Conservation (phyloP, 441 rosid species). For the Theobroma grandiflorum region DNA sequence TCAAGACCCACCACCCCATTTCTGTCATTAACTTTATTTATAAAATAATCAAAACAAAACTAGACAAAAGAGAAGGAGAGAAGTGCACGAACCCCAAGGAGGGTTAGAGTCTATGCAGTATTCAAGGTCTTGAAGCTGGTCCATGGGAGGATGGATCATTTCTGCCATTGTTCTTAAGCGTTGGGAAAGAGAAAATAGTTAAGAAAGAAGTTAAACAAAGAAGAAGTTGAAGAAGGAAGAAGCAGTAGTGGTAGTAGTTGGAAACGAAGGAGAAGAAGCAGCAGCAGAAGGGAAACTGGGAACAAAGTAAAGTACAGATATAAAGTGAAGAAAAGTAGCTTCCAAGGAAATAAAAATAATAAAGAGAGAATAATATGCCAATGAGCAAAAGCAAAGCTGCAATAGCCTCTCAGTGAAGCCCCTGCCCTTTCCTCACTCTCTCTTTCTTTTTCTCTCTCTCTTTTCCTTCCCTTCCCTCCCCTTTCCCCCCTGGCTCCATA, state of each 20-base stretch:
- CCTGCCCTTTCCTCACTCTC: background rate
- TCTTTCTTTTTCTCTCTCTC: background rate
- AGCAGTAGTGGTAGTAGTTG: background rate
- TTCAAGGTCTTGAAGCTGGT: constrained; percentile 85
- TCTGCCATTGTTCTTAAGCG: constrained; percentile 68
- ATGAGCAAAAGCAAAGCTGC: constrained; percentile 32
- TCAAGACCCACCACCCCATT: background rate
- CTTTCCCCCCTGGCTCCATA: background rate
- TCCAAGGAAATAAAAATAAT: background rate
- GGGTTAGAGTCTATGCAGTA: constrained; percentile 93
- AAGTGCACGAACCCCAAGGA: constrained; percentile 65
- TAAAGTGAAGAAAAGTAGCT: constrained; percentile 50
- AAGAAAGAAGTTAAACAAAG: background rate
- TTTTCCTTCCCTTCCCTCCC: background rate
- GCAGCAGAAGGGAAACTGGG: constrained; percentile 19
- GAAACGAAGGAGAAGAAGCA: constrained; percentile 9
- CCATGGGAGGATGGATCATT: constrained; percentile 78
- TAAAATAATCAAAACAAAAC: constrained; percentile 7
- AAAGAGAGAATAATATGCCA: constrained; percentile 45
- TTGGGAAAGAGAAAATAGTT: background rate
- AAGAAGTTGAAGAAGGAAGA: constrained; percentile 1
- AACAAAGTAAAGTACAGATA: constrained; percentile 43
- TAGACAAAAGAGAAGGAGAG: background rate
- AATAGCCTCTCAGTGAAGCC: constrained; percentile 16
- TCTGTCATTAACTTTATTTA: background rate